Evolutionary conservation across 75 land plant genomes (phyloP), one percentile per base, ranked within the genome.

Genomic region (Pseudotsuga menziesii): DNA sequence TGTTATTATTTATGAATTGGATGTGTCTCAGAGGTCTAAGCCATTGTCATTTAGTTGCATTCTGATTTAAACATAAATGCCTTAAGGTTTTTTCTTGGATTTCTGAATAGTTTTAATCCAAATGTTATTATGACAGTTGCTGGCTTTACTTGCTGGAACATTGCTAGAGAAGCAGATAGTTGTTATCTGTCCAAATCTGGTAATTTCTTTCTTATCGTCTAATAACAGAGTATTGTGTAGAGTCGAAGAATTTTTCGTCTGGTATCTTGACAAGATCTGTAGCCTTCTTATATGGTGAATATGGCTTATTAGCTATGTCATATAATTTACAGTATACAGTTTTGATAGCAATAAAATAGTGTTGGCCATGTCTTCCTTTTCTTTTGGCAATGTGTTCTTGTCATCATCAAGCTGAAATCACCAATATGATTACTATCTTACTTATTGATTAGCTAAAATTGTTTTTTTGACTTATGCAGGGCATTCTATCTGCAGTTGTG

Each of bases 111-210:
- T 76, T 69, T 36, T 41, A 0, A 69, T 36, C n/a, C 63, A 57
- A 29, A 52, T 74, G 14, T 35, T 52, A 27, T 25, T 26, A 55
- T 76, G 75, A 44, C 86, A 97, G 99, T 83, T 97, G 60, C 82
- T 97, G 87, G 71, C 92, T 66, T 76, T 97, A 76, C 32, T 97
- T 76, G 82, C 92, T 67, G 91, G 92, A 76, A 89, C 82, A 39
- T 82, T 97, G 59, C 78, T 97, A 77, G 99, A 97, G 83, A 97
- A 94, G 78, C 99, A 97, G 83, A 85, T 97, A 52, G 91, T 94
- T n/a, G 90, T 97, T 26, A 78, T 92, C 69, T 94, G 93, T 77
- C 89, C 99, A 59, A 97, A 97, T 80, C 82, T 94, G 88, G 99
- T 97, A 77, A 80, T 84, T 79, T 79, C 14, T 41, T 23, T 19